phyloP scores from a whole-genome alignment of 768 basidiomycete genomes.

The Pleurotus salmoneostramineus region DNA sequence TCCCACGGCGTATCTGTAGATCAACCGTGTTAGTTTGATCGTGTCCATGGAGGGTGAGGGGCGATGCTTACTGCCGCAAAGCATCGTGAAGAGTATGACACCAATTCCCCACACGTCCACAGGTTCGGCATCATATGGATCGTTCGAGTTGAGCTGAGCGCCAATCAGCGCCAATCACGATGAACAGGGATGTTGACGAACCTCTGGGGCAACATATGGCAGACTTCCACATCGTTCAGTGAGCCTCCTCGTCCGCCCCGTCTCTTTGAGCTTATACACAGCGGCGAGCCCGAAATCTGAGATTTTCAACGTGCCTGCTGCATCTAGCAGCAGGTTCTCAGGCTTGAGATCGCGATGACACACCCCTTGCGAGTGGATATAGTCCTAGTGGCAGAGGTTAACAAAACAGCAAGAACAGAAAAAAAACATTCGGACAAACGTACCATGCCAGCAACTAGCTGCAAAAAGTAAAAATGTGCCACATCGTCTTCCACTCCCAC shows the following conservation, averaged over 20 bases:
- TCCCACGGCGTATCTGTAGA: constrained; percentile 94
- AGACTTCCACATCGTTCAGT: constrained; percentile 87
- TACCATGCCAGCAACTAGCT: constrained; percentile 82
- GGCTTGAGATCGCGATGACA: constrained; percentile 98
- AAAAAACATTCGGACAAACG: constrained; percentile 16
- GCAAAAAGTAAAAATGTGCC: constrained; percentile 87
- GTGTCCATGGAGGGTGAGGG: background rate
- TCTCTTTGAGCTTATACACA: constrained; percentile 81
- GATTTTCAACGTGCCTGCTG: constrained; percentile 83
- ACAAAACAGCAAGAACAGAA: background rate
- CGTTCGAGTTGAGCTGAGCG: constrained; percentile 57
- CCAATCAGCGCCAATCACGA: background rate
- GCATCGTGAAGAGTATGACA: constrained; percentile 87
- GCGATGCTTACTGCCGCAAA: constrained; percentile 75
- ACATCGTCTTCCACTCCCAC: constrained; percentile 83
- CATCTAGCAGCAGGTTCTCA: constrained; percentile 88
- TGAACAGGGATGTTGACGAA: constrained; percentile 20
- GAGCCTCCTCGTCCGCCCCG: constrained; percentile 70
- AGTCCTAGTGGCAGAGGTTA: constrained; percentile 44
- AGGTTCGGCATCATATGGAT: constrained; percentile 84
- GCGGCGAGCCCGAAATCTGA: constrained; percentile 94
- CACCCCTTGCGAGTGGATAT: constrained; percentile 85
- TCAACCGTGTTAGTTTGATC: background rate
- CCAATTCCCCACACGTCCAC: constrained; percentile 97
- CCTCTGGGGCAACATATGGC: constrained; percentile 95